Conservation (phyloP, 768 basidiomycete genomes). For the Amanita thiersii region DNA sequence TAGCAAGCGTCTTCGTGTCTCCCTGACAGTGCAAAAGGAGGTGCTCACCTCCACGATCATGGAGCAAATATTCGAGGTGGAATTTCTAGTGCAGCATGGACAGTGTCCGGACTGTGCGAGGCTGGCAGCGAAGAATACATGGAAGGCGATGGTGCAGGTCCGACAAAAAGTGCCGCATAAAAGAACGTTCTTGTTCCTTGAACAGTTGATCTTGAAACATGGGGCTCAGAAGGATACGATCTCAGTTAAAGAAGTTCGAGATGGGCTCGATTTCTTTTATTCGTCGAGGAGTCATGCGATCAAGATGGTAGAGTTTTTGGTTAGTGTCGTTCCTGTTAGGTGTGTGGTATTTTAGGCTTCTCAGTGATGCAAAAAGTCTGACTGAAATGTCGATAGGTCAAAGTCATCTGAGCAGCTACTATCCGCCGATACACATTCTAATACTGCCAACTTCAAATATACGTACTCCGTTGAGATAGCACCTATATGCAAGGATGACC, state of each 20-base stretch:
- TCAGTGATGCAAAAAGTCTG: background rate
- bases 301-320: conserved; percentile 94
- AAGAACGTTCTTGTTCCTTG: conserved; percentile 94
- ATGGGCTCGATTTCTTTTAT: conserved; percentile 98
- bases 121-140: conserved; percentile 97
- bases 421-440: conserved; percentile 86
- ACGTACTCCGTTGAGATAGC: conserved; percentile 97
- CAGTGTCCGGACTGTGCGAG: conserved; percentile 94
- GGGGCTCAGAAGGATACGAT: conserved; percentile 96
- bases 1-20: conserved; percentile 85
- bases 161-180: conserved; percentile 98
- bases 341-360: background rate
- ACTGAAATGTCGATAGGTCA: conserved; percentile 60
- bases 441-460: conserved; percentile 94
- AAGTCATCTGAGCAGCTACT: conserved; percentile 94
- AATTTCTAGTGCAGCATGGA: conserved; percentile 89
- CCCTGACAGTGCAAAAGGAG: conserved; percentile 98
- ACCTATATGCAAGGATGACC: conserved; percentile 96
- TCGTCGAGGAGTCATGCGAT: conserved; percentile 83
- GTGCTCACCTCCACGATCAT: conserved; percentile 91
- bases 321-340: conserved; percentile 71
- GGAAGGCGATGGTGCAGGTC: conserved; percentile 98
- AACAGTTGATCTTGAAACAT: conserved; percentile 95
- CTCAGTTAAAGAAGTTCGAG: conserved; percentile 83
- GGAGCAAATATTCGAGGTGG: conserved; percentile 96